A percentile compares a stretch with the other conserved stretches of the same genome.
phyloP scores from a whole-genome alignment of 306 rosid species.

The Ormosia emarginata region DNA sequence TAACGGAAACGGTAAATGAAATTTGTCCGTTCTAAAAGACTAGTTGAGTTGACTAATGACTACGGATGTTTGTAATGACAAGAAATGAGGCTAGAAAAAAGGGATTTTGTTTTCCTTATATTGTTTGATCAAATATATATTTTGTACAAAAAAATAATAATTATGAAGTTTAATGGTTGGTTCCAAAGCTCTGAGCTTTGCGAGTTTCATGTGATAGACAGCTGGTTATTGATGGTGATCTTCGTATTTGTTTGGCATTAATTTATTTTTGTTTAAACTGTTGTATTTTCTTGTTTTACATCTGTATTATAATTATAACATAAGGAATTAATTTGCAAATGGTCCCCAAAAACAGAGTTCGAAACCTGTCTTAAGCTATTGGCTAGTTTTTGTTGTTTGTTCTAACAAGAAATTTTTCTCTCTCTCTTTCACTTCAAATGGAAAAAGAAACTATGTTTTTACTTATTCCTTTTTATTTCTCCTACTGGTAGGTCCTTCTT shows the following conservation, averaged over 20 bases:
- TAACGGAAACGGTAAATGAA: too few relatives aligned
- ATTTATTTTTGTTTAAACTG: neutral
- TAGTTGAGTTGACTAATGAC: too few relatives aligned
- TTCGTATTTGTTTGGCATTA: neutral
- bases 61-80: too few relatives aligned
- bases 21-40: too few relatives aligned
- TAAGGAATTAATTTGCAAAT: neutral
- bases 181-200: neutral
- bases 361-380: neutral
- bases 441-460: neutral
- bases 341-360: neutral
- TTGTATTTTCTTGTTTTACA: neutral
- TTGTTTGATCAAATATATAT: neutral
- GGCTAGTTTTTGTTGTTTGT: too few relatives aligned
- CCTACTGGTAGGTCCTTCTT: neutral
- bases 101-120: too few relatives aligned
- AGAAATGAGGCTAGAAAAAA: too few relatives aligned
- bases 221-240: neutral
- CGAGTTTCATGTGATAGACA: slow-evolving; percentile 10
- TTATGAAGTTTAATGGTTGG: neutral
- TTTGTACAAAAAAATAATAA: neutral
- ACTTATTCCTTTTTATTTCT: too few relatives aligned
- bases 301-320: neutral
- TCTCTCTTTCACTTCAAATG: too few relatives aligned
- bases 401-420: too few relatives aligned